phyloP scores from a whole-genome alignment of 108 stramenopile genomes.

The Discostella stelligeroides region DNA sequence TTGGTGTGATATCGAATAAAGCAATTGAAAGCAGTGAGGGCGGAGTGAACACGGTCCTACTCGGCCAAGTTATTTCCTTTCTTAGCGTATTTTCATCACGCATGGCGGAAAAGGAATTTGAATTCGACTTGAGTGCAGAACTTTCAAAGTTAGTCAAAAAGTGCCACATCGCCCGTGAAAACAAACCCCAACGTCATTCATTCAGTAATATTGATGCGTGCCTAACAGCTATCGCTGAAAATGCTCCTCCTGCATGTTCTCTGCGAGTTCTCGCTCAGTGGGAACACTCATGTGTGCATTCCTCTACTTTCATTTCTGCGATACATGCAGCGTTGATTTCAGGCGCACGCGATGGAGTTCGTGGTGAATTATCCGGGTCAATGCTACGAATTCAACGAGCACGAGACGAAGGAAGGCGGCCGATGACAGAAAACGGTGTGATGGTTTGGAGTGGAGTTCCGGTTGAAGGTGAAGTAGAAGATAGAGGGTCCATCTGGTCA shows the following conservation, averaged over 20 bases:
- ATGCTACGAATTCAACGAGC: constrained; percentile 67
- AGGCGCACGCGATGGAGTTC: constrained; percentile 56
- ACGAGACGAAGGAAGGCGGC: constrained; percentile 43
- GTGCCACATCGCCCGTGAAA: constrained; percentile 15
- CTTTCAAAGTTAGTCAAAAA: constrained; percentile 23
- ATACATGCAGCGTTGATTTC: constrained; percentile 49
- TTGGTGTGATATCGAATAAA: constrained; percentile 40
- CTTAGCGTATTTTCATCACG: constrained; percentile 44
- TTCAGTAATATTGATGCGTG: constrained; percentile 43
- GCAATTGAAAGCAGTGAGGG: constrained; percentile 31
- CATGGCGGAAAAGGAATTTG: constrained; percentile 18
- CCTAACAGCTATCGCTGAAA: constrained; percentile 51
- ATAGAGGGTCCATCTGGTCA: constrained; percentile 49
- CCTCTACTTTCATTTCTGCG: constrained; percentile 33
- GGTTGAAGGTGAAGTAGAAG: constrained; percentile 15
- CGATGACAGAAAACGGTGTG: constrained; percentile 20
- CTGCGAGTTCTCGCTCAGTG: constrained; percentile 54
- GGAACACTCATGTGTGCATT: constrained; percentile 29
- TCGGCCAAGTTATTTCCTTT: constrained; percentile 44
- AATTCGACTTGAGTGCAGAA: constrained; percentile 36
- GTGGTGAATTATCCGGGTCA: constrained; percentile 68
- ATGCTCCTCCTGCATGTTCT: constrained; percentile 56
- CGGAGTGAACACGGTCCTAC: constrained; percentile 35
- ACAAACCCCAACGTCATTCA: constrained; percentile 12
- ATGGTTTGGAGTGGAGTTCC: not conserved